Evolutionary conservation across 2,329 filamentous ascomycete species (phyloP).

Genomic region (Niveomyces coronatus): DNA sequence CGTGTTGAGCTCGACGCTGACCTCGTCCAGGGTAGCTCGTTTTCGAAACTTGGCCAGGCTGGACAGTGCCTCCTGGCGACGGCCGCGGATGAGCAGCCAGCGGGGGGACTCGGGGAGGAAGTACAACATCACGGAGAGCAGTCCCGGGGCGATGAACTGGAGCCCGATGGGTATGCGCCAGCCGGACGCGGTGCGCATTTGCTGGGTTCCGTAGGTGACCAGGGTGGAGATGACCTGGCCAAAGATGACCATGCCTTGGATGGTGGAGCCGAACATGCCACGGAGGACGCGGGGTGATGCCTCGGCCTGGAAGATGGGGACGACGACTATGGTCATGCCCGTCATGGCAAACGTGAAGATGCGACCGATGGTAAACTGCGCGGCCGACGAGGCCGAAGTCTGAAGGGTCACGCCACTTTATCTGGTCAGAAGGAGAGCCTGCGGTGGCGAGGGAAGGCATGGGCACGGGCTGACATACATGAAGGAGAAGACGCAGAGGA

Average conservation of each 20-base stretch:
- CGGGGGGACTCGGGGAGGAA: slow-evolving; percentile 36
- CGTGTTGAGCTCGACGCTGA: slow-evolving; percentile 16
- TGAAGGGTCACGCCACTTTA: slow-evolving; percentile 20
- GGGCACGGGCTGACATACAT: slow-evolving; percentile 9
- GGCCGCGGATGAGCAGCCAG: slow-evolving; percentile 29
- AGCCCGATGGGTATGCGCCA: slow-evolving; percentile 37
- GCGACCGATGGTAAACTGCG: slow-evolving; percentile 21
- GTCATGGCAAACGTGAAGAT: slow-evolving; percentile 22
- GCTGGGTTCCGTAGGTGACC: slow-evolving; percentile 18
- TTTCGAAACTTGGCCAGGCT: slow-evolving; percentile 23
- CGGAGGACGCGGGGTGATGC: slow-evolving; percentile 17
- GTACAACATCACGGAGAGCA: slow-evolving; percentile 23
- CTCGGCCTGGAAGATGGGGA: slow-evolving; percentile 22
- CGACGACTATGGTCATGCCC: slow-evolving; percentile 21
- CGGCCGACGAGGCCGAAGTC: slow-evolving; percentile 17
- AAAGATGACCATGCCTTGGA: slow-evolving; percentile 20
- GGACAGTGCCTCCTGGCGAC: slow-evolving; percentile 25
- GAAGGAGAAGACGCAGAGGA: slow-evolving; percentile 13
- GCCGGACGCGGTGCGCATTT: slow-evolving; percentile 12
- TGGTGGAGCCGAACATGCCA: slow-evolving; percentile 19
- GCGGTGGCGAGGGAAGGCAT: no score
- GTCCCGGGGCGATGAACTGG: slow-evolving; percentile 30
- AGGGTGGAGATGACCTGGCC: slow-evolving; percentile 18
- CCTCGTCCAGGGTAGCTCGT: slow-evolving; percentile 17
- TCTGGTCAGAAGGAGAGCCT: not conserved